These are phyloP conservation scores for Claviceps fusiformis DNA, from an alignment of 2,329 filamentous ascomycete species.

Conservation along the genomic window DNA sequence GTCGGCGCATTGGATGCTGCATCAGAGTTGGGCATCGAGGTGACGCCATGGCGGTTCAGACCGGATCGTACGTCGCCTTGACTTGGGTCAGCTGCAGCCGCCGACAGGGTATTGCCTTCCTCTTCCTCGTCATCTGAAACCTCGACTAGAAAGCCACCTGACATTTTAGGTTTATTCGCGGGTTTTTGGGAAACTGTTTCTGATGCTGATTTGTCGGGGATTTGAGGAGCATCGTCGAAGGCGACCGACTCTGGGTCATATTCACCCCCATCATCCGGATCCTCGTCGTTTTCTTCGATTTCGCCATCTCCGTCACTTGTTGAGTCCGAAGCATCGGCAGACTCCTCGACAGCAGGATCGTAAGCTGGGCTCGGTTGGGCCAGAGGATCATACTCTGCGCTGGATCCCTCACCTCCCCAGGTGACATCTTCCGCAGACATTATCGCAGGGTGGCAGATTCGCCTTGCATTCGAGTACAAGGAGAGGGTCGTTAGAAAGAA, in stretches of 20 bases:
- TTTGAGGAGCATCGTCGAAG: slow-evolving; percentile 27
- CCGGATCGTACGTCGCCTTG: slow-evolving; percentile 8
- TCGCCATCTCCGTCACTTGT: slow-evolving; percentile 35
- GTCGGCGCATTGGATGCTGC: slow-evolving; percentile 20
- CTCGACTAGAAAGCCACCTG: slow-evolving; percentile 46
- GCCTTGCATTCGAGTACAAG: not conserved
- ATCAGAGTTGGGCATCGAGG: slow-evolving; percentile 11
- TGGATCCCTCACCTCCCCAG: slow-evolving; percentile 41
- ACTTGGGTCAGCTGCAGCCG: not conserved
- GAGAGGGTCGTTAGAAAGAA: not conserved
- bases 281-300: slow-evolving; percentile 37
- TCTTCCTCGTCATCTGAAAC: slow-evolving; percentile 45
- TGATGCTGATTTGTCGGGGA: slow-evolving; percentile 15
- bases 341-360: slow-evolving; percentile 39
- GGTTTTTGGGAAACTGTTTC: slow-evolving; percentile 16
- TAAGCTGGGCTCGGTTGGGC: slow-evolving; percentile 35
- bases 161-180: slow-evolving; percentile 41
- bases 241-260: slow-evolving; percentile 45
- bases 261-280: slow-evolving; percentile 39
- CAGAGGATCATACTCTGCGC: slow-evolving; percentile 41
- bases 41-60: slow-evolving; percentile 9
- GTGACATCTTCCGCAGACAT: slow-evolving; percentile 29
- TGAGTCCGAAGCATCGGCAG: slow-evolving; percentile 31
- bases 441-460: slow-evolving; percentile 1
- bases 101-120: slow-evolving; percentile 12